phyloP scores from a whole-genome alignment of 129 eudicot species.

The Lactuca sativa region DNA sequence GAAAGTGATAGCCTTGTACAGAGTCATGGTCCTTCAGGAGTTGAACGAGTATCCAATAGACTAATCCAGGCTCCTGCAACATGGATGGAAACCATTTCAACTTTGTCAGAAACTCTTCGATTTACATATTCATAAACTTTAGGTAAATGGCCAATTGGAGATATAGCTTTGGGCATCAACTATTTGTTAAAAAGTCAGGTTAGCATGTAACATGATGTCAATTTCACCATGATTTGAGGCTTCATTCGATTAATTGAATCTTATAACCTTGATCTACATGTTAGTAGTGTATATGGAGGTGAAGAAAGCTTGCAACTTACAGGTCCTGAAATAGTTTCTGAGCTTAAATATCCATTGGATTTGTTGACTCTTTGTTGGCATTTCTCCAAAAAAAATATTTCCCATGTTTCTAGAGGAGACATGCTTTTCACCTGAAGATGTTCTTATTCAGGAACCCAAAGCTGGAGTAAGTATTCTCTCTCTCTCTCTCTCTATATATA shows the following conservation, averaged over 20 bases:
- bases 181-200: conserved; percentile 89
- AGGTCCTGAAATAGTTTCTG: no score
- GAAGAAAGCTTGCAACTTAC: no score
- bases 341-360: conserved; percentile 71
- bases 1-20: conserved; percentile 46
- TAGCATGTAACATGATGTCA: no score
- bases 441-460: no score
- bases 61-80: conserved; percentile 90
- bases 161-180: conserved; percentile 93
- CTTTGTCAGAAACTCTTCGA: conserved; percentile 87
- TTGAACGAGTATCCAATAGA: conserved; percentile 69
- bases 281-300: no score
- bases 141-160: conserved; percentile 99
- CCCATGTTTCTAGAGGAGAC: conserved; percentile 80
- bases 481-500: no score
- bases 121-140: conserved; percentile 94
- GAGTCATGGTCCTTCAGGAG: conserved; percentile 43
- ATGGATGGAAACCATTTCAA: conserved; percentile 95
- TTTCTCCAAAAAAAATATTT: conserved; percentile 86
- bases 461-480: no score
- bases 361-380: conserved; percentile 95
- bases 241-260: no score
- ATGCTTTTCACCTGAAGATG: no score
- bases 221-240: no score
- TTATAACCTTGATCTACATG: no score